Base-by-base conservation (phyloP, 768 basidiomycete genomes). In the Chalciporus piperatus region DNA sequence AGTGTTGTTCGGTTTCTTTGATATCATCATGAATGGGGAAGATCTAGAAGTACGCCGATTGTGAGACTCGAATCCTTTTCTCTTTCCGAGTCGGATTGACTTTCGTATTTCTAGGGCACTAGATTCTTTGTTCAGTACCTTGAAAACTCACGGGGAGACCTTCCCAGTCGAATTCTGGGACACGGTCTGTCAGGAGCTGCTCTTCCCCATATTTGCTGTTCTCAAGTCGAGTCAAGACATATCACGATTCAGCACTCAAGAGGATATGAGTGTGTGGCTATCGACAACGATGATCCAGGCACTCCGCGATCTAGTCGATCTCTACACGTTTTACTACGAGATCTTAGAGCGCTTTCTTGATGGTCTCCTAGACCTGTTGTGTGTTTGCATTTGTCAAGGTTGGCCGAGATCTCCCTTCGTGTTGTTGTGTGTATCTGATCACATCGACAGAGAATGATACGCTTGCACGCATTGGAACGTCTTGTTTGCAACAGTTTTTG, bases 281-380 rank as follows among this genome's bases (percentile, higher is more conserved):
- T 98, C 94, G 22, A 97, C 97, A 13, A 99, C 97, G 3, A 94
- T 99, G 90, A 97, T 98, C 45, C 94, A 98, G 65, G 97, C 97
- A 1, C 79, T 99, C 41, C 84, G 97, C 41, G 90, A 98, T 69
- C 78, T 98, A 55, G 90, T 99, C 52, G 92, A 96, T 64, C 80
- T 99, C 19, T 99, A 95, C 67, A 95, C 97, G 2, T 91, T 85
- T 72, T 94, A 93, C 74, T 98, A 98, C 65, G 87, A 91, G 47
- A 92, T 85, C 14, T 69, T 99, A 61, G 91, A 94, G 59, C 81
- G 89, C 33, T 90, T 89, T 69, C 74, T 98, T 35, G 97, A 98
- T 62, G 92, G 93, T n/a, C 73, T 99, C 13, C 68, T 99, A 57
- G 96, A 98, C 61, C 74, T 99, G 27, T 72, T 99, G 7, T 93